Conservation (phyloP, 306 rosid species). For the Echinosophora koreensis region DNA sequence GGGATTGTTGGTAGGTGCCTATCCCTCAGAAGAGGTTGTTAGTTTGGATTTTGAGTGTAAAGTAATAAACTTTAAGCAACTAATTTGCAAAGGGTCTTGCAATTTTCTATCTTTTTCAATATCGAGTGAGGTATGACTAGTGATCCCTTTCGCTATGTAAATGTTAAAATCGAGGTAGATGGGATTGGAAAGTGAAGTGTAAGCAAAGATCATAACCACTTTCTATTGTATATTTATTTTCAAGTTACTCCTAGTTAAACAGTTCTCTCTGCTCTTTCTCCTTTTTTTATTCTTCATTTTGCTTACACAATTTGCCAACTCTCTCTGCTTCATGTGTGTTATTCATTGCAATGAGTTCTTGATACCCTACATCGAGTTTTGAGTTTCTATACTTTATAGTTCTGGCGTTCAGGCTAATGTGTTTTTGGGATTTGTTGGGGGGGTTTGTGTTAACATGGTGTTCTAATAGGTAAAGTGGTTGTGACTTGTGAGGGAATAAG, state of each 20-base stretch:
- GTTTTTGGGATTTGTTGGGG: background rate
- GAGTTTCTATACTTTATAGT: background rate
- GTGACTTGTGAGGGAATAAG: constrained; percentile 44
- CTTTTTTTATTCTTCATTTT: constrained; percentile 30
- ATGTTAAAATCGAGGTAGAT: constrained; percentile 51
- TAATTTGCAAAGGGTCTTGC: constrained; percentile 12
- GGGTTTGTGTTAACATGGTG: no score
- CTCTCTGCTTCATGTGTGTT: constrained; percentile 2
- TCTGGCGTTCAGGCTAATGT: background rate
- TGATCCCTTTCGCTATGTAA: constrained; percentile 34
- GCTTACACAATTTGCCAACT: constrained; percentile 42
- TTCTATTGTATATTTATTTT: constrained; percentile 34
- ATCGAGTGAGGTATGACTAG: constrained; percentile 20
- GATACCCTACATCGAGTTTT: constrained; percentile 30
- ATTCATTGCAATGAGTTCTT: constrained; percentile 8
- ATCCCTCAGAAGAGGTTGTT: constrained; percentile 31
- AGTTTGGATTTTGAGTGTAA: constrained; percentile 55
- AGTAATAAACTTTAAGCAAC: constrained; percentile 40
- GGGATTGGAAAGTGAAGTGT: constrained; percentile 63
- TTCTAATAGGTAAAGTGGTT: constrained; percentile 23
- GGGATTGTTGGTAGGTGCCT: constrained; percentile 56
- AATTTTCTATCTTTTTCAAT: constrained; percentile 1
- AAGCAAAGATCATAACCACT: constrained; percentile 63
- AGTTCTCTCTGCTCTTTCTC: constrained; percentile 23
- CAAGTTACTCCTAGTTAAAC: constrained; percentile 43